phyloP scores from a whole-genome alignment of 805 yeast species.

The Kluyveromyces starmeri region DNA sequence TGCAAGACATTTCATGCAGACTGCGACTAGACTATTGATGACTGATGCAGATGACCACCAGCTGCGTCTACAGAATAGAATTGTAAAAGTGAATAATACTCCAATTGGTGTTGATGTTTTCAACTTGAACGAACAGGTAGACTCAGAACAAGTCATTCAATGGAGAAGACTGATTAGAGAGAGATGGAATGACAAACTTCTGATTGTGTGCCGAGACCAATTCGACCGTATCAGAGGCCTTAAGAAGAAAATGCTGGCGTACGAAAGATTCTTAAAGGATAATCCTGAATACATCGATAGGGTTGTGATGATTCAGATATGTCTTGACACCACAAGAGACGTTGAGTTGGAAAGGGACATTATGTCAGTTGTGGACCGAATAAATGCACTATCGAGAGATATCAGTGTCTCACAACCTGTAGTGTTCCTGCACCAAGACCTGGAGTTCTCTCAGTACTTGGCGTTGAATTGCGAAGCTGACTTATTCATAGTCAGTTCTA shows the following conservation, averaged over 20 bases:
- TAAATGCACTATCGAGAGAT: constrained; percentile 66
- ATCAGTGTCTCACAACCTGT: constrained; percentile 77
- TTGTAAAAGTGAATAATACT: constrained; percentile 45
- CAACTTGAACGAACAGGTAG: constrained; percentile 39
- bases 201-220: constrained; percentile 84
- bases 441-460: constrained; percentile 80
- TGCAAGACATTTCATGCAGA: constrained; percentile 87
- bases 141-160: constrained; percentile 41
- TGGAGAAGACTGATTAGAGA: constrained; percentile 68
- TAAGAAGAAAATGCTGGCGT: constrained; percentile 78
- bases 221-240: constrained; percentile 82
- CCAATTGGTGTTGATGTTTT: constrained; percentile 78
- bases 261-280: constrained; percentile 62
- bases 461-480: constrained; percentile 84
- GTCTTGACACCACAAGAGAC: constrained; percentile 51
- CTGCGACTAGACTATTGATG: constrained; percentile 72
- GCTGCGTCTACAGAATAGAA: constrained; percentile 50
- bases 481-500: constrained; percentile 75
- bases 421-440: constrained; percentile 77
- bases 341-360: constrained; percentile 64
- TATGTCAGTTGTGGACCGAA: constrained; percentile 70
- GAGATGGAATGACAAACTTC: constrained; percentile 61
- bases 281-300: constrained; percentile 64
- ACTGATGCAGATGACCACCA: constrained; percentile 67
- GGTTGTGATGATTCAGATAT: constrained; percentile 76